phyloP scores from a whole-genome alignment of 2,329 filamentous ascomycete species.

The Aspergillus caelatus region DNA sequence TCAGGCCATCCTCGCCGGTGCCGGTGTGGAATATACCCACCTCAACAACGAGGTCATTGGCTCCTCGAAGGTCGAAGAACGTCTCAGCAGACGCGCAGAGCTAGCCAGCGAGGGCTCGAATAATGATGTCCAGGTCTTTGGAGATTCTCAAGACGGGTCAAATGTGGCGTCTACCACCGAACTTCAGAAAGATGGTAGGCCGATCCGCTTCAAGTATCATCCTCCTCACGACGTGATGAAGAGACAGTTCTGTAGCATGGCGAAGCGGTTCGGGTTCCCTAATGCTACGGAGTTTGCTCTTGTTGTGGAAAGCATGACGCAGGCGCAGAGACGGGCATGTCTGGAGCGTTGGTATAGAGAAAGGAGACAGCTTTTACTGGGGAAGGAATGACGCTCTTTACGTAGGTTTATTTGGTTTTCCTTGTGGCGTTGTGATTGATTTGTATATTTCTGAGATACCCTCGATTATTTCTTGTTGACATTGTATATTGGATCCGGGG shows the following conservation, averaged over 20 bases:
- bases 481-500: not conserved
- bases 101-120: slow-evolving; percentile 36
- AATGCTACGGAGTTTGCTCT: slow-evolving; percentile 83
- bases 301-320: slow-evolving; percentile 87
- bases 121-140: slow-evolving; percentile 38
- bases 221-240: slow-evolving; percentile 74
- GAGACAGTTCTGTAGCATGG: slow-evolving; percentile 91
- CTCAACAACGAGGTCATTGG: slow-evolving; percentile 96
- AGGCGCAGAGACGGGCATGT: slow-evolving; percentile 75
- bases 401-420: not conserved
- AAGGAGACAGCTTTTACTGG: slow-evolving; percentile 56
- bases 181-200: slow-evolving; percentile 42
- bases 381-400: not conserved
- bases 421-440: not conserved
- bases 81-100: slow-evolving; percentile 76
- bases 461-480: not conserved
- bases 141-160: slow-evolving; percentile 21
- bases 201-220: slow-evolving; percentile 64
- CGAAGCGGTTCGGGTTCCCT: slow-evolving; percentile 73
- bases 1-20: slow-evolving; percentile 83
- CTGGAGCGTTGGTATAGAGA: slow-evolving; percentile 78
- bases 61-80: slow-evolving; percentile 85
- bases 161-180: slow-evolving; percentile 9
- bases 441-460: slow-evolving; percentile 2
- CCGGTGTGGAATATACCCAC: slow-evolving; percentile 92